Percentiles rank a stretch among this genome's conserved stretches.
These are phyloP conservation scores for Auriscalpium vulgare DNA, from an alignment of 768 basidiomycete species.

Conservation along the genomic window DNA sequence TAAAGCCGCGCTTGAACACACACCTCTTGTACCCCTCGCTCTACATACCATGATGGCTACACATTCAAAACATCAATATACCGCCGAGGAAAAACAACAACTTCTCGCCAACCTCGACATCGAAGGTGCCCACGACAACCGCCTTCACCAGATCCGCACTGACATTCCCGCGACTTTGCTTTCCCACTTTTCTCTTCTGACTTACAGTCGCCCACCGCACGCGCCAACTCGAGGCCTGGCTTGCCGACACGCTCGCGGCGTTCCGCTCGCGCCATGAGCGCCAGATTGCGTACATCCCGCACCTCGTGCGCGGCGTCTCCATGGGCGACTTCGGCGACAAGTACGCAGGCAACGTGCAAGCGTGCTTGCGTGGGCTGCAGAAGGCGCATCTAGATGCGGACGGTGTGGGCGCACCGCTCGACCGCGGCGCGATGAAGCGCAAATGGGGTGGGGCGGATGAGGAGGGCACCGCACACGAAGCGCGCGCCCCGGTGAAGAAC, in stretches of 20 bases:
- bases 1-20: too few species aligned
- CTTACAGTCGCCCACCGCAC: slow-evolving; percentile 62
- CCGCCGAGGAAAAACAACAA: slow-evolving; percentile 65
- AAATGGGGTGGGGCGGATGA: slow-evolving; percentile 67
- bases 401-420: slow-evolving; percentile 39
- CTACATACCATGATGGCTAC: background rate
- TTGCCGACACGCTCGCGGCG: slow-evolving; percentile 62
- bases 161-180: too few species aligned
- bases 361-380: slow-evolving; percentile 60
- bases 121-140: slow-evolving; percentile 44
- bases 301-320: slow-evolving; percentile 60
- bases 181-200: too few species aligned
- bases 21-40: too few species aligned
- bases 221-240: slow-evolving; percentile 68
- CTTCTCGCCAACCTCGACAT: slow-evolving; percentile 72
- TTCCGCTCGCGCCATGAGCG: slow-evolving; percentile 72
- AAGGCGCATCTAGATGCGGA: slow-evolving; percentile 49
- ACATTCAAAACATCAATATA: slow-evolving; percentile 28
- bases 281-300: slow-evolving; percentile 66
- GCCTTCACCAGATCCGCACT: too few species aligned
- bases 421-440: slow-evolving; percentile 62
- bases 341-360: slow-evolving; percentile 70
- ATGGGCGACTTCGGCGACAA: slow-evolving; percentile 75
- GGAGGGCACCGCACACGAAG: slow-evolving; percentile 7
- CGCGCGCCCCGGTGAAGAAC: slow-evolving; percentile 18